Evolutionary conservation across 805 yeast species (phyloP).

Genomic region (Candida cerambycidarum): DNA sequence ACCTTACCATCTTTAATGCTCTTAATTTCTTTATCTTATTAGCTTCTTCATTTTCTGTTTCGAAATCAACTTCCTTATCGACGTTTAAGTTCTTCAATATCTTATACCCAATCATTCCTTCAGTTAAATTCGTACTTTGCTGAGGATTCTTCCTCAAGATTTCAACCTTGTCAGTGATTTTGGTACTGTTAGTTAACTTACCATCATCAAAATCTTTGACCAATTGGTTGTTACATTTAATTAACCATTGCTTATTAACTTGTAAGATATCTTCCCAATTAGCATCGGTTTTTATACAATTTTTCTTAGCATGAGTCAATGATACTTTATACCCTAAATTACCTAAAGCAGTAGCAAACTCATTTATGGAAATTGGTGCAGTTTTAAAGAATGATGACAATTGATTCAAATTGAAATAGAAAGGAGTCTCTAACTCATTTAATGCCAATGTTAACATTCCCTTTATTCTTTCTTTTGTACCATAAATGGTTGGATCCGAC

Average conservation of each 20-base stretch:
- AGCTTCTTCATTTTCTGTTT: conserved; percentile 56
- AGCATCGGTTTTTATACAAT: conserved; percentile 87
- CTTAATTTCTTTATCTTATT: conserved; percentile 59
- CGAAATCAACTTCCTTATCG: conserved; percentile 50
- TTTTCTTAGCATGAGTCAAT: conserved; percentile 84
- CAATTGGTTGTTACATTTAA: conserved; percentile 28
- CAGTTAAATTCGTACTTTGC: conserved; percentile 38
- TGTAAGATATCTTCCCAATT: conserved; percentile 80
- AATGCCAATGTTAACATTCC: conserved; percentile 90
- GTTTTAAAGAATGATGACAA: conserved; percentile 74
- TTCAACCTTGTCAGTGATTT: conserved; percentile 19
- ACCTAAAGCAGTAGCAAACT: conserved; percentile 75
- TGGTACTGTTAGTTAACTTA: conserved; percentile 14
- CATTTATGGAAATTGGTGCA: conserved; percentile 77
- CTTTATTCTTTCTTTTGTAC: conserved; percentile 78
- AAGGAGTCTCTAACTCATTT: conserved; percentile 65
- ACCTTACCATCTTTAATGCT: conserved; percentile 78
- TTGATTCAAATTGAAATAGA: conserved; percentile 80
- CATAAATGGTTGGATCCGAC: conserved; percentile 59
- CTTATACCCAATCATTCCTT: conserved; percentile 49
- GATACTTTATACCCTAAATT: conserved; percentile 82
- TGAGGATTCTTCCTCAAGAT: conserved; percentile 30
- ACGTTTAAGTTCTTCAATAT: conserved; percentile 46
- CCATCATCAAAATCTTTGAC: conserved; percentile 21
- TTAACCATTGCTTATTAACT: conserved; percentile 62